These are phyloP conservation scores for Diplodia intermedia DNA, from an alignment of 2,329 filamentous ascomycete genomes.

Conservation along the genomic window DNA sequence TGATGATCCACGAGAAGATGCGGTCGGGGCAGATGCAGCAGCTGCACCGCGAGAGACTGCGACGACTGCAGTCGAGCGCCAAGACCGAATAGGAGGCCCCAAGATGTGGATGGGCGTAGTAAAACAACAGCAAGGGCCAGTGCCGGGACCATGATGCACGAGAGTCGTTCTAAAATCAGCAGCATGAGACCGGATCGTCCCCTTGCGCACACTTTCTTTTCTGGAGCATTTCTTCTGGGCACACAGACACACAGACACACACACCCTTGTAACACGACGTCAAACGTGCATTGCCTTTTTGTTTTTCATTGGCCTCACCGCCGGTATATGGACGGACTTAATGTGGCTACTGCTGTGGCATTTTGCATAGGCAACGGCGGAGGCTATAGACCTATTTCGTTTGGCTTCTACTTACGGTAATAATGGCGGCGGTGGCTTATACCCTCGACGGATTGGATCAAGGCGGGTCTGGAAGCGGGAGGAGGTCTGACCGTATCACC, in stretches of 20 bases:
- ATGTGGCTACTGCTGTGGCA: neutral
- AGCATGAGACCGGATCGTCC: constrained; percentile 9
- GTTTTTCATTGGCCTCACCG: neutral
- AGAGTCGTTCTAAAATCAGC: constrained; percentile 3
- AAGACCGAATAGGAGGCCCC: constrained; percentile 24
- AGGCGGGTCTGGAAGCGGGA: neutral
- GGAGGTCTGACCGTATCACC: neutral
- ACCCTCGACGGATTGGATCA: constrained; percentile 15
- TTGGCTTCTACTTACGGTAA: neutral
- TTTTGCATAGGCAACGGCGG: neutral
- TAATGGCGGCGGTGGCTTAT: constrained; percentile 17
- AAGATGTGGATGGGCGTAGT: neutral
- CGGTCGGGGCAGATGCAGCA: constrained; percentile 75
- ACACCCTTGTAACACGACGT: constrained; percentile 13
- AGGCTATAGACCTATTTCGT: constrained; percentile 12
- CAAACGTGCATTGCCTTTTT: neutral
- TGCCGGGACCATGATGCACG: constrained; percentile 11
- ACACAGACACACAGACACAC: constrained; percentile 7
- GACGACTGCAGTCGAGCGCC: constrained; percentile 74
- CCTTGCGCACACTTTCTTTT: constrained; percentile 10
- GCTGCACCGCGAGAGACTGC: constrained; percentile 78
- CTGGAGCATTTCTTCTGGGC: constrained; percentile 8
- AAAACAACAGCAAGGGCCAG: neutral
- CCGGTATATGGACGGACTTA: neutral
- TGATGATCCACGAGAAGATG: constrained; percentile 76